Percentiles rank a stretch among this genome's conserved stretches.
These are phyloP conservation scores for Curvularia hawaiiensis DNA, from an alignment of 2,329 filamentous ascomycete species.

Conservation along the genomic window DNA sequence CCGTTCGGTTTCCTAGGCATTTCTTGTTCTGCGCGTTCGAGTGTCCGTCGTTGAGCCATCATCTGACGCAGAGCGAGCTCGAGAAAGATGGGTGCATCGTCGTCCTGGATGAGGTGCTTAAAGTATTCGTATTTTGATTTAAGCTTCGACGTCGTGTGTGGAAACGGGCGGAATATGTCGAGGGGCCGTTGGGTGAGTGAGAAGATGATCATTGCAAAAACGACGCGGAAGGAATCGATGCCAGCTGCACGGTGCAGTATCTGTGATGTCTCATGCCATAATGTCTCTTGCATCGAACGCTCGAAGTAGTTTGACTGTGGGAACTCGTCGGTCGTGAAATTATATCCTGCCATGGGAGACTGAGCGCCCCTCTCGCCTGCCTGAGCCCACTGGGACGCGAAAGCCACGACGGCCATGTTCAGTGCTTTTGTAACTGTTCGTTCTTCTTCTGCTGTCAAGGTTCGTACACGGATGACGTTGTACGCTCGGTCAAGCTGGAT, in stretches of 20 bases:
- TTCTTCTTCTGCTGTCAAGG: slow-evolving; percentile 46
- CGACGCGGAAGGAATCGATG: slow-evolving; percentile 51
- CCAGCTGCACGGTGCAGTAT: slow-evolving; percentile 44
- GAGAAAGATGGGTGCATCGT: slow-evolving; percentile 11
- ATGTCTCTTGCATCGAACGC: slow-evolving; percentile 43
- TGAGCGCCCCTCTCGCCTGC: slow-evolving; percentile 26
- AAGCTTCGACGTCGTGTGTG: background rate
- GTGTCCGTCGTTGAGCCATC: slow-evolving; percentile 12
- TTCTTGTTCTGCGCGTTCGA: slow-evolving; percentile 12
- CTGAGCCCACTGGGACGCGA: slow-evolving; percentile 57
- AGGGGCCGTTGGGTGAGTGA: slow-evolving; percentile 50
- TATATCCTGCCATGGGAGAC: slow-evolving; percentile 19
- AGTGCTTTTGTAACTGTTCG: slow-evolving; percentile 51
- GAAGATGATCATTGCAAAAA: slow-evolving; percentile 52
- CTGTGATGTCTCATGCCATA: slow-evolving; percentile 50
- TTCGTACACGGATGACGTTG: slow-evolving; percentile 43
- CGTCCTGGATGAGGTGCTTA: slow-evolving; percentile 9
- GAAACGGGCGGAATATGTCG: slow-evolving; percentile 15
- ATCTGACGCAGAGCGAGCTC: slow-evolving; percentile 14
- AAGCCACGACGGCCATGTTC: slow-evolving; percentile 57
- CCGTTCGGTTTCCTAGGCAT: slow-evolving; percentile 18
- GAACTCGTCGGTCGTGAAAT: slow-evolving; percentile 15
- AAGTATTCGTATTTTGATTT: slow-evolving; percentile 9
- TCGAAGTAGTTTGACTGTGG: slow-evolving; percentile 34
- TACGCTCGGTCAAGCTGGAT: slow-evolving; percentile 51